Conservation (phyloP, 805 yeast species). For the Wickerhamomyces ciferrii region DNA sequence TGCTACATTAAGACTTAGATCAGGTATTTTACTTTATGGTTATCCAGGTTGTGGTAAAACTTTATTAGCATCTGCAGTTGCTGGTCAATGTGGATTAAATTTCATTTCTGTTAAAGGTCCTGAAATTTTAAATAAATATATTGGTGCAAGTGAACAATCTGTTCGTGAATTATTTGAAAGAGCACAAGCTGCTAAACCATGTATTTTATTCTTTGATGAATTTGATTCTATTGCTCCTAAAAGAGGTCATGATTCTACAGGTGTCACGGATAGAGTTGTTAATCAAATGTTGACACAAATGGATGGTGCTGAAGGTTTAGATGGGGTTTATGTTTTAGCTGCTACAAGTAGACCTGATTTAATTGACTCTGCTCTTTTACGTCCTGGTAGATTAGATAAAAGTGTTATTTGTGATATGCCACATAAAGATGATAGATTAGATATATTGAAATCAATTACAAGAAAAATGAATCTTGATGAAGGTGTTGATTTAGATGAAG, state of each 20-base stretch:
- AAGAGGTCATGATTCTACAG: constrained; percentile 96
- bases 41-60: constrained; percentile 99
- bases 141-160: constrained; percentile 95
- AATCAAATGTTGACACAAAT: constrained; percentile 95
- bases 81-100: constrained; percentile 89
- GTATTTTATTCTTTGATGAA: constrained; percentile 89
- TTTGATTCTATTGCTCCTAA: constrained; percentile 97
- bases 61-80: constrained; percentile 85
- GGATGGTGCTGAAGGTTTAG: constrained; percentile 99
- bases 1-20: constrained; percentile 81
- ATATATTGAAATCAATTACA: constrained; percentile 58
- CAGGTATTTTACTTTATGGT: constrained; percentile 88
- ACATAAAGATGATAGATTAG: constrained; percentile 57
- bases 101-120: constrained; percentile 95
- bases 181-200: constrained; percentile 93
- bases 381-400: constrained; percentile 96
- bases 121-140: constrained; percentile 88
- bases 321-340: constrained; percentile 93
- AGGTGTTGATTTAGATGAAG: constrained; percentile 42
- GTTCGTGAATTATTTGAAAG: constrained; percentile 90
- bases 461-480: constrained; percentile 52
- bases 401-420: constrained; percentile 91
- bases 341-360: constrained; percentile 96
- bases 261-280: constrained; percentile 96
- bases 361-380: constrained; percentile 87